Evolutionary conservation across 78 protist species (phyloP), one percentile per base, ranked within the genome.

Genomic region (Planoprotostelium fungivorum): DNA sequence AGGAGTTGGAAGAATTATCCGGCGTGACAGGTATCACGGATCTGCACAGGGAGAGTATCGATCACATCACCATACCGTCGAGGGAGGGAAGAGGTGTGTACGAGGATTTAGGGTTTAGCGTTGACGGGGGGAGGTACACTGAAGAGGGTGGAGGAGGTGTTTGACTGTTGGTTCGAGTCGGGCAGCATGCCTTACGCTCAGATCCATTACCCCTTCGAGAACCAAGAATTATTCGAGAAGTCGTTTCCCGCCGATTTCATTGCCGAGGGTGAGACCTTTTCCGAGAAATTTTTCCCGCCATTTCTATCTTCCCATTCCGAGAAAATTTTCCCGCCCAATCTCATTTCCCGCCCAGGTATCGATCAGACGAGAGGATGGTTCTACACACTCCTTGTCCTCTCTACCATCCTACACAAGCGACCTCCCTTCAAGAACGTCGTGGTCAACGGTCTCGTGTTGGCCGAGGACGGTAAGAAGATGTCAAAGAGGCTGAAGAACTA

Each of bases 91-190:
- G 88, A 86, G 99, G 97, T 37, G 35, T 0, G 1, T 16, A 51
- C 73, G 5, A 25, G 31, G 73, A 51, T 51, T 16, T 16, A 25
- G 31, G 31, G 31, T 16, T 16, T 51, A 5, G 5, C 16, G 5
- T 51, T 51, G 5, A 5, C 5, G 5, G 5, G 5, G 73, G 16
- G 73, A 51, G 5, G 31, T 51, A 51, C 5, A 51, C 95, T 97
- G 35, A 86, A 90, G 36, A 96, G 99, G 39, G 93, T 98, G 83
- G 92, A 84, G 51, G 99, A 98, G 84, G 99, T 99, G 29, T 99
- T 99, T 89, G 99, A 99, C 97, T 99, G 99, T 97, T 99, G 99
- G 99, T 99, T 99, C 94, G 99, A 99, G 96, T 89, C 96, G 28
- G 99, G 99, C 85, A 93, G 87, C 87, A 99, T 99, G 99, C 99